These are phyloP conservation scores for Eucalyptus viminalis DNA, from an alignment of 345 rosid species.

Conservation along the genomic window DNA sequence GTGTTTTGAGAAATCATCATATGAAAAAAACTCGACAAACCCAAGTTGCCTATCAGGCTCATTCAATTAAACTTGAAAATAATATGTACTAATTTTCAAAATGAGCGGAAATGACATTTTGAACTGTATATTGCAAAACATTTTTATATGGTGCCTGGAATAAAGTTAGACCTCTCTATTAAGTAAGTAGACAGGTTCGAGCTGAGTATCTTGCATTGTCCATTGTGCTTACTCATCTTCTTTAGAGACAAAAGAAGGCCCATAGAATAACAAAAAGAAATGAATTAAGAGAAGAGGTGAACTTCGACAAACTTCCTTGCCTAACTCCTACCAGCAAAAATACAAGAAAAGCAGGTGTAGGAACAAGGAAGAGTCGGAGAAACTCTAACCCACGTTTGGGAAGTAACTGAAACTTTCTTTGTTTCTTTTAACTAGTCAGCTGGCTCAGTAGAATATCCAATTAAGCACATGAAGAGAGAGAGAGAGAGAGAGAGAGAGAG, in stretches of 20 bases:
- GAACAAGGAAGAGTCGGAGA: neutral
- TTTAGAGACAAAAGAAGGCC: neutral
- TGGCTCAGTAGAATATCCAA: neutral
- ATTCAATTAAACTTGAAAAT: neutral
- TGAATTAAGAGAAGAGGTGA: neutral
- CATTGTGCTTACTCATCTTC: neutral
- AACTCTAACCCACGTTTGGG: neutral
- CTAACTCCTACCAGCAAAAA: neutral
- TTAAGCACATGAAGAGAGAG: neutral
- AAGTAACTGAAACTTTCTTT: neutral
- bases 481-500: neutral
- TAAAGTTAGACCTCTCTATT: neutral
- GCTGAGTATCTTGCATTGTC: neutral
- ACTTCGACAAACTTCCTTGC: neutral
- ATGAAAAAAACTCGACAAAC: neutral
- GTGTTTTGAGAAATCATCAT: neutral
- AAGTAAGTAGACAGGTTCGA: neutral
- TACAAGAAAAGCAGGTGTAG: neutral
- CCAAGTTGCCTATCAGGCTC: neutral
- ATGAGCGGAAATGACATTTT: neutral
- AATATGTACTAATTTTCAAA: neutral
- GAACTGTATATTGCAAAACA: neutral
- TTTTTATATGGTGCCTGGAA: neutral
- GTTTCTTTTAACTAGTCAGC: neutral
- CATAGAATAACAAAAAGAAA: neutral